Percentiles rank a stretch among this genome's conserved stretches.
phyloP scores from a whole-genome alignment of 2,329 filamentous ascomycete species.

The Colletotrichum tamarilloi region DNA sequence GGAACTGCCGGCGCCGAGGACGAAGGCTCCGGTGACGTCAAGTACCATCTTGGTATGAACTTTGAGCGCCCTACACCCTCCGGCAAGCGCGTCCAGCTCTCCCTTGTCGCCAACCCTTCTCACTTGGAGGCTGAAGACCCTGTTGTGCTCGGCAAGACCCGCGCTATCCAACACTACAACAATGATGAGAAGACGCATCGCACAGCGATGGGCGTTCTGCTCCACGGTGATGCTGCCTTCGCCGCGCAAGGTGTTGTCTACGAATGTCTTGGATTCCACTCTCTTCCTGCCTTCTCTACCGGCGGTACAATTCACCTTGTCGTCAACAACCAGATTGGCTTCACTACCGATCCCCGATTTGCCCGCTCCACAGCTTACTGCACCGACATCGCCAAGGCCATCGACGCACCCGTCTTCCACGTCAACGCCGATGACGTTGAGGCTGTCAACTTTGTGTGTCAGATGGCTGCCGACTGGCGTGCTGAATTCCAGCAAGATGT shows the following conservation, averaged over 20 bases:
- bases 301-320: conserved; percentile 97
- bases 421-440: conserved; percentile 99
- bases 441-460: conserved; percentile 97
- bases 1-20: conserved; percentile 89
- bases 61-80: conserved; percentile 98
- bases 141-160: conserved; percentile 96
- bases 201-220: conserved; percentile 93
- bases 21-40: conserved; percentile 98
- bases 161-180: conserved; percentile 99
- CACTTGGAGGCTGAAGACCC: conserved; percentile 98
- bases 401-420: conserved; percentile 98
- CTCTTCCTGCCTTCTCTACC: conserved; percentile 94
- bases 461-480: conserved; percentile 96
- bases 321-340: conserved; percentile 99
- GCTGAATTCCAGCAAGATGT: conserved; percentile 99
- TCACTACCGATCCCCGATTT: conserved; percentile 98
- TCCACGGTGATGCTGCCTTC: conserved; percentile 97
- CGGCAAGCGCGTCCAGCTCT: conserved; percentile 98
- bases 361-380: conserved; percentile 98
- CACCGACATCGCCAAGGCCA: conserved; percentile 98
- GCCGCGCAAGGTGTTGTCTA: conserved; percentile 97
- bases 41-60: conserved; percentile 99
- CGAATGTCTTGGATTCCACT: conserved; percentile 97
- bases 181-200: conserved; percentile 90
- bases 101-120: conserved; percentile 96